Evolutionary conservation across 495 filamentous ascomycete species (phyloP).

Genomic region (Neurospora sp.): DNA sequence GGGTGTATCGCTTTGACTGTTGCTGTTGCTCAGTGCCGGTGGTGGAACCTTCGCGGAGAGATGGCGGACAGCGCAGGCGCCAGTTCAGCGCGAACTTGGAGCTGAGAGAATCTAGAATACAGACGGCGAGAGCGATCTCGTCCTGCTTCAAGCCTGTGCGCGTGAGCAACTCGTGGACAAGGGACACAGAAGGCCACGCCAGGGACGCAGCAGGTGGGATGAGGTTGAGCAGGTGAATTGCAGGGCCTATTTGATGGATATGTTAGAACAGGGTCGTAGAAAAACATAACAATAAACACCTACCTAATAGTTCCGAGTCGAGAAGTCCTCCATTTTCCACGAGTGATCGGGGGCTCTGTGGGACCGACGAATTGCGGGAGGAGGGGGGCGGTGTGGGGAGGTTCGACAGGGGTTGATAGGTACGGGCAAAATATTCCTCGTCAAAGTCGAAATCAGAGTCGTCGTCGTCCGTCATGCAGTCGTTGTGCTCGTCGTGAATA

Average conservation of each 20-base stretch:
- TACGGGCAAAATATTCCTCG: constrained; percentile 45
- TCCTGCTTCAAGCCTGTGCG: constrained; percentile 40
- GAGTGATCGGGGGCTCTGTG: constrained; percentile 28
- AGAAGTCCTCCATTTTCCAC: constrained; percentile 34
- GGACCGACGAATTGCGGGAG: constrained; percentile 30
- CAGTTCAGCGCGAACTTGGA: constrained; percentile 44
- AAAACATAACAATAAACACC: constrained; percentile 6
- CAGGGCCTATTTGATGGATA: constrained; percentile 31
- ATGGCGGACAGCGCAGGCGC: constrained; percentile 39
- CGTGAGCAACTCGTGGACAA: constrained; percentile 42
- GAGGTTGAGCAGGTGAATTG: constrained; percentile 45
- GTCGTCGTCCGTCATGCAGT: constrained; percentile 31
- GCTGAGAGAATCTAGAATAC: constrained; percentile 45
- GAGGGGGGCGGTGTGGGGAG: constrained; percentile 50
- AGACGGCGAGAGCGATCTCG: constrained; percentile 42
- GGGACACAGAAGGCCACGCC: constrained; percentile 34
- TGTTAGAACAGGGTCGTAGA: not conserved
- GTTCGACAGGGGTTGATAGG: constrained; percentile 49
- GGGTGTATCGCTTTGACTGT: constrained; percentile 34
- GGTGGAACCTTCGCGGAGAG: constrained; percentile 5
- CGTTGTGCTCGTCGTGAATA: constrained; percentile 12
- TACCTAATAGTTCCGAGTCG: constrained; percentile 37
- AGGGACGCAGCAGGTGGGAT: constrained; percentile 44
- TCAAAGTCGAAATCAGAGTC: constrained; percentile 34
- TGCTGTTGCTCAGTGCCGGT: not conserved